Evolutionary conservation across 495 filamentous ascomycete genomes (phyloP).

Genomic region (Penicillium pulvis): DNA sequence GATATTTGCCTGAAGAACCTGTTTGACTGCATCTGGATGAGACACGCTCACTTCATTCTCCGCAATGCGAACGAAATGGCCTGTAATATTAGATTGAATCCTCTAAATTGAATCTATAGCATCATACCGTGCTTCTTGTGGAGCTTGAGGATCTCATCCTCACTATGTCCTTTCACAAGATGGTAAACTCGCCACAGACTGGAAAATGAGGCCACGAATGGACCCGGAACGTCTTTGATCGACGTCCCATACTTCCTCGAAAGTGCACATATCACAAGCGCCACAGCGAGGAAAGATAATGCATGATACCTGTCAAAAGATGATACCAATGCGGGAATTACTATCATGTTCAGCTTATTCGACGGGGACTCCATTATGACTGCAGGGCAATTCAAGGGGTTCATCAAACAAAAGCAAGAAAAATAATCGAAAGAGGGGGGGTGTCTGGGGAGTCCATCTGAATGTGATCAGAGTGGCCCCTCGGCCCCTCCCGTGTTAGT

Average conservation of each 20-base stretch:
- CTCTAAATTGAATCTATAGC: neutral
- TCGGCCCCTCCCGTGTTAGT: neutral
- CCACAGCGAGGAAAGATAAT: neutral
- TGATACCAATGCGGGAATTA: neutral
- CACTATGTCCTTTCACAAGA: slow-evolving; percentile 40
- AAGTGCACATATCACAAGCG: slow-evolving; percentile 9
- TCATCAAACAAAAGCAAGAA: neutral
- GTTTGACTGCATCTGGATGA: slow-evolving; percentile 45
- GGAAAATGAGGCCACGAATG: slow-evolving; percentile 45
- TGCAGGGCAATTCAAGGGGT: neutral
- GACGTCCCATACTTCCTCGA: slow-evolving; percentile 26
- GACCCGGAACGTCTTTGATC: slow-evolving; percentile 42
- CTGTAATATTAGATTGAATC: slow-evolving; percentile 16
- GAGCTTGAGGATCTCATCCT: slow-evolving; percentile 33
- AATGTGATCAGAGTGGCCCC: neutral
- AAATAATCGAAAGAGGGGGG: neutral
- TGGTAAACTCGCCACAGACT: slow-evolving; percentile 42
- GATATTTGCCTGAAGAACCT: slow-evolving; percentile 31
- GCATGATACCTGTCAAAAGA: neutral
- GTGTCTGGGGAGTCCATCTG: neutral
- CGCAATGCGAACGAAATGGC: slow-evolving; percentile 50
- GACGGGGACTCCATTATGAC: neutral
- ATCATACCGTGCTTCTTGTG: slow-evolving; percentile 47
- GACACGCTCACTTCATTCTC: slow-evolving; percentile 52
- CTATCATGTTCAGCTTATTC: neutral